phyloP scores from a whole-genome alignment of 2,329 filamentous ascomycete species.

The Claviceps sp. region DNA sequence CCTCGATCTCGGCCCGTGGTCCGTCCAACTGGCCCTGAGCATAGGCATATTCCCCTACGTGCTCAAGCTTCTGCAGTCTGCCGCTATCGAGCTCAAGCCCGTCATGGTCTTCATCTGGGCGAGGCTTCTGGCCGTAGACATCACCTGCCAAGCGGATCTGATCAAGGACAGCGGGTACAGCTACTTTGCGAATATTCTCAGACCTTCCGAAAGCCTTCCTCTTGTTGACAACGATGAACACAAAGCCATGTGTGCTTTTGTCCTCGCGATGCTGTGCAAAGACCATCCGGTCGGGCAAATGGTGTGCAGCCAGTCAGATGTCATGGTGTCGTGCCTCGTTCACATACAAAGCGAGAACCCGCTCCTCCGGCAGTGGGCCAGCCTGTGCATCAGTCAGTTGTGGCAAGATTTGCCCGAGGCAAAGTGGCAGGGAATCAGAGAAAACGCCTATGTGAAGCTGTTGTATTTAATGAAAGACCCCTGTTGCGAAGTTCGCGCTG shows the following conservation, averaged over 20 bases:
- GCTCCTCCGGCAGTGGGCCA: slow-evolving; percentile 86
- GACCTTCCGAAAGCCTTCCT: slow-evolving; percentile 68
- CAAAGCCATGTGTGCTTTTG: slow-evolving; percentile 97
- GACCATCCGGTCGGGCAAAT: slow-evolving; percentile 84
- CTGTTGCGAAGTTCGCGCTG: slow-evolving; percentile 82
- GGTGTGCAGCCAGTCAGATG: slow-evolving; percentile 79
- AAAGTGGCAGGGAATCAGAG: slow-evolving; percentile 90
- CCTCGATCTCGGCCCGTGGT: slow-evolving; percentile 91
- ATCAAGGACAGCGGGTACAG: slow-evolving; percentile 95
- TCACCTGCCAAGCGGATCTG: slow-evolving; percentile 83
- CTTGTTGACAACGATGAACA: slow-evolving; percentile 86
- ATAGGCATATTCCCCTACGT: slow-evolving; percentile 99
- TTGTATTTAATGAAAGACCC: slow-evolving; percentile 71
- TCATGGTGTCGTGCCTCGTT: slow-evolving; percentile 75
- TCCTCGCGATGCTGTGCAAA: slow-evolving; percentile 93
- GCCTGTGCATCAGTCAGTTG: slow-evolving; percentile 85
- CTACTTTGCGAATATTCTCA: slow-evolving; percentile 90
- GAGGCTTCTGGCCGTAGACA: slow-evolving; percentile 84
- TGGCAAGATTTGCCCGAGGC: slow-evolving; percentile 86
- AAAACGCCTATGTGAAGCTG: slow-evolving; percentile 70
- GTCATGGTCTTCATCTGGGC: slow-evolving; percentile 99
- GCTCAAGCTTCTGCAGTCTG: slow-evolving; percentile 90
- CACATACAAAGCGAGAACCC: slow-evolving; percentile 77
- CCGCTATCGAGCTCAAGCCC: slow-evolving; percentile 85
- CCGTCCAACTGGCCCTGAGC: slow-evolving; percentile 91